Evolutionary conservation across 495 filamentous ascomycete genomes (phyloP), one percentile per base, ranked within the genome.

Genomic region (Penicillium fimorum): DNA sequence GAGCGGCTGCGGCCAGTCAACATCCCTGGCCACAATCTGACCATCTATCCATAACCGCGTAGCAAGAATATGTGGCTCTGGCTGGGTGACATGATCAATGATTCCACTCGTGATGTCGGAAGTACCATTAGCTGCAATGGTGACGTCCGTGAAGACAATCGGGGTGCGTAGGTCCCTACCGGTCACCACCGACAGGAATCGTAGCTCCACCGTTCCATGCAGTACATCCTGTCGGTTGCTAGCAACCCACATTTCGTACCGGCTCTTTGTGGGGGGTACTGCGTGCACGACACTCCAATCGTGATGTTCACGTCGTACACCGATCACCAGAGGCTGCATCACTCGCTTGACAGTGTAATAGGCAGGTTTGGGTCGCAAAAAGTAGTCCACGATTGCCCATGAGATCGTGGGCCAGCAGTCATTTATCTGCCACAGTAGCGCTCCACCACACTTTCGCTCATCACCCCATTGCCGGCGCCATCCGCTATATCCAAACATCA

Each of bases 331-430:
- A 3, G 84, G 84, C 22, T 85, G 86, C 69, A 97, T 81, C 56
- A 89, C 89, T 24, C 92, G 83, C 70, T 87, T 87, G 47, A 96
- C 87, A 1, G 87, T 86, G 62, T 89, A 96, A 69, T 90, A 97
- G 13, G 91, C 90, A 13, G 83, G 82, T 66, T 97, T 97, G 3
- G 90, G 91, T 0, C 89, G 82, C 27, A 94, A 80, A 70, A 89
- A 91, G 69, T 89, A 96, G 66, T 97, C 93, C 18, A 83, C 84
- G 54, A 97, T 92, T 2, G 88, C 75, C 91, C 91, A 93, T 22
- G 84, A 89, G 13, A 90, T 96, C 15, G 88, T 87, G 2, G 93
- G 92, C 91, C 92, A 98, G 80, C 93, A 96, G 73, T 98, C 94
- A 60, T 97, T 98, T 57, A 95, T 81, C 72, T 98, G 93, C 93